Percentiles rank a stretch among this genome's conserved stretches.
phyloP scores from a whole-genome alignment of 306 rosid genomes.

The Trifolium pratense region DNA sequence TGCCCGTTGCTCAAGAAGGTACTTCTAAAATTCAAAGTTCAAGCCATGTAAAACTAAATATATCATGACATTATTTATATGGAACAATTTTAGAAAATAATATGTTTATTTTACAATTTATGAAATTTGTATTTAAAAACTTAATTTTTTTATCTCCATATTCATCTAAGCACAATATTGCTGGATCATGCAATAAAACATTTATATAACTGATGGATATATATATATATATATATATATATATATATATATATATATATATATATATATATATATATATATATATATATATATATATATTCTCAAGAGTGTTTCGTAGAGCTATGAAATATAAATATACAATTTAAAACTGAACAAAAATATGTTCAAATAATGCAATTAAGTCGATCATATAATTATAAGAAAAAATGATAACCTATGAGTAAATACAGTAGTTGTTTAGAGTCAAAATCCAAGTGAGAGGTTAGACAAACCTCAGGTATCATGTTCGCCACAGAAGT shows the following conservation, averaged over 20 bases:
- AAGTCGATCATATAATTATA: not conserved
- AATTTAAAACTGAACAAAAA: slow-evolving; percentile 16
- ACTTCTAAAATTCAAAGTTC: slow-evolving; percentile 60
- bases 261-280: too few species aligned
- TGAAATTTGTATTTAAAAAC: not conserved
- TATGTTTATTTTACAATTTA: not conserved
- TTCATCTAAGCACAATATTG: slow-evolving; percentile 19
- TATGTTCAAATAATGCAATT: slow-evolving; percentile 30
- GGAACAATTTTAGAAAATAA: slow-evolving; percentile 19
- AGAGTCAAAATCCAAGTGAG: slow-evolving; percentile 8
- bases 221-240: too few species aligned
- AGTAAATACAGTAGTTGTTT: not conserved
- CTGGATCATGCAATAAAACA: not conserved
- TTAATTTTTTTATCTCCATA: slow-evolving; percentile 7
- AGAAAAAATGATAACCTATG: slow-evolving; percentile 18
- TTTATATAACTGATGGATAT: not conserved
- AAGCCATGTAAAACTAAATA: slow-evolving; percentile 3
- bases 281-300: too few species aligned
- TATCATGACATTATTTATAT: slow-evolving; percentile 11
- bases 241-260: too few species aligned
- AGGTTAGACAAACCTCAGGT: slow-evolving; percentile 80
- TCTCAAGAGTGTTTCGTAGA: slow-evolving; percentile 23
- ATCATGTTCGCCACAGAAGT: slow-evolving; percentile 80
- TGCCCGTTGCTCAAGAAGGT: slow-evolving; percentile 90
- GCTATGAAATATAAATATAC: slow-evolving; percentile 23